These are phyloP conservation scores for Cladophialophora bantiana DNA, from an alignment of 2,329 filamentous ascomycete genomes.

Conservation along the genomic window DNA sequence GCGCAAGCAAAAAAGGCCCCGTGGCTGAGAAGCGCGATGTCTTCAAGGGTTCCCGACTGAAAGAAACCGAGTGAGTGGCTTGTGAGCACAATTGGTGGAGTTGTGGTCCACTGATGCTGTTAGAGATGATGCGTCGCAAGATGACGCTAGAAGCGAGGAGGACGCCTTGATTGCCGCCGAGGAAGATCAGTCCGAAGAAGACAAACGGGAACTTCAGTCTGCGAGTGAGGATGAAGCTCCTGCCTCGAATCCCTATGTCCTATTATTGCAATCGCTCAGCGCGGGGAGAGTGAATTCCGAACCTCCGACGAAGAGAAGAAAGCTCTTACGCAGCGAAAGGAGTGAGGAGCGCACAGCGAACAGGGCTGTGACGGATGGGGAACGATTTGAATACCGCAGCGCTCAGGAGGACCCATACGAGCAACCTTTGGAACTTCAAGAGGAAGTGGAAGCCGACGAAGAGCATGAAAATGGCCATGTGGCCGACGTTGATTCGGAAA, in stretches of 20 bases:
- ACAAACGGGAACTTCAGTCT: slow-evolving; percentile 13
- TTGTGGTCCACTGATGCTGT: slow-evolving; percentile 15
- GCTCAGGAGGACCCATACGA: slow-evolving; percentile 28
- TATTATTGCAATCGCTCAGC: slow-evolving; percentile 63
- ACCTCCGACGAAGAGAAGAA: slow-evolving; percentile 61
- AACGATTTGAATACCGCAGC: slow-evolving; percentile 34
- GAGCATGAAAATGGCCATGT: slow-evolving; percentile 51
- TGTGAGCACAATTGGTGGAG: background rate
- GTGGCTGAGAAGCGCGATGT: slow-evolving; percentile 40
- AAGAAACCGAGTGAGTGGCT: slow-evolving; percentile 48
- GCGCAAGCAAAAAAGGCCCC: slow-evolving; percentile 43
- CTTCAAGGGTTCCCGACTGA: slow-evolving; percentile 50
- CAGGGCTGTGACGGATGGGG: slow-evolving; percentile 22
- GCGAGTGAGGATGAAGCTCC: slow-evolving; percentile 34
- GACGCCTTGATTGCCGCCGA: slow-evolving; percentile 9
- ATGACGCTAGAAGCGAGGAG: slow-evolving; percentile 11
- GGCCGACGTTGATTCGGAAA: slow-evolving; percentile 42
- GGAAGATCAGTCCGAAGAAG: slow-evolving; percentile 1
- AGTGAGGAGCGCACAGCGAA: background rate
- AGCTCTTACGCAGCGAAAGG: slow-evolving; percentile 51
- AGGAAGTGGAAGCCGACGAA: slow-evolving; percentile 41
- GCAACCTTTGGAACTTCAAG: slow-evolving; percentile 37
- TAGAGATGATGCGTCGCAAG: slow-evolving; percentile 28
- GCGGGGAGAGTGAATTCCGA: slow-evolving; percentile 50
- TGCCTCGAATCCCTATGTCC: slow-evolving; percentile 57